Evolutionary conservation across 805 yeast genomes (phyloP).

Genomic region (Starmerella gropengiesseri): DNA sequence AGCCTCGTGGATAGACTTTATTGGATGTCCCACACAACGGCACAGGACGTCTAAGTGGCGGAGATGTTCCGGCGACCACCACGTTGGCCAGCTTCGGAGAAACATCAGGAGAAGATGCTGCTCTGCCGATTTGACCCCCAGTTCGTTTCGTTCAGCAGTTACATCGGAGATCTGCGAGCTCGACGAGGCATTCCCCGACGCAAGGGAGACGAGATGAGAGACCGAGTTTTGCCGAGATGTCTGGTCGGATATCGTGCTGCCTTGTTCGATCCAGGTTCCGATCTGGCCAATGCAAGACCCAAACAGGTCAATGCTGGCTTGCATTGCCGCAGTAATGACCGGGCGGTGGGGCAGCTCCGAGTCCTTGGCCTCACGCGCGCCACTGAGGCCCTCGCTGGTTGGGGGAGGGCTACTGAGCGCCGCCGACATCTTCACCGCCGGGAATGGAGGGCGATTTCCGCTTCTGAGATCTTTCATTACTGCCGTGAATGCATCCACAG

Average conservation of each 20-base stretch:
- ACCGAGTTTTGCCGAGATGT: conserved; percentile 23
- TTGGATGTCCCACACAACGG: conserved; percentile 28
- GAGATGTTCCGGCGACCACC: conserved; percentile 40
- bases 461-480: conserved; percentile 52
- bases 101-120: conserved; percentile 14
- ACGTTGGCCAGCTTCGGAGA: conserved; percentile 66
- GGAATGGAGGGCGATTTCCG: conserved; percentile 61
- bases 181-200: conserved; percentile 11
- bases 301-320: conserved; percentile 23
- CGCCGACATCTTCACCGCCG: conserved; percentile 7
- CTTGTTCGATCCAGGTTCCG: conserved; percentile 18
- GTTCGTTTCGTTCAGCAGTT: neutral
- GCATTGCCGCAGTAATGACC: conserved; percentile 16
- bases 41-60: conserved; percentile 65
- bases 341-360: conserved; percentile 20
- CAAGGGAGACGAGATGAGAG: conserved; percentile 19
- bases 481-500: conserved; percentile 60
- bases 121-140: conserved; percentile 17
- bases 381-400: conserved; percentile 5
- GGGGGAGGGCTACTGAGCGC: neutral
- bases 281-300: conserved; percentile 23
- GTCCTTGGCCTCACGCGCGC: conserved; percentile 16
- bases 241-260: conserved; percentile 9
- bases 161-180: neutral
- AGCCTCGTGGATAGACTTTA: conserved; percentile 6